Base-by-base conservation (phyloP, 192 early-diverging fungal genomes). In the Funneliformis geosporum region DNA sequence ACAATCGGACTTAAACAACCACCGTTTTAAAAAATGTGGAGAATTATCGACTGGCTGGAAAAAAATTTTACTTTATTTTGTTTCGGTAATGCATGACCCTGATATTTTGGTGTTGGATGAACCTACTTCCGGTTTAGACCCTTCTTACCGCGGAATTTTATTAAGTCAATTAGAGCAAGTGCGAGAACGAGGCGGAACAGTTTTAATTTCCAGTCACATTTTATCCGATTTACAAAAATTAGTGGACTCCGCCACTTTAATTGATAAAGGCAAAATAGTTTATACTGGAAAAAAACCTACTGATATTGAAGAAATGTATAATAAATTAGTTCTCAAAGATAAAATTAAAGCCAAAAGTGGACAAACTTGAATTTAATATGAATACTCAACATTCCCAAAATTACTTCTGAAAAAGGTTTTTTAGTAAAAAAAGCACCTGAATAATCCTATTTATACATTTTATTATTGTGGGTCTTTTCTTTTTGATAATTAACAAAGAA, bases 151-250 rank as follows among this genome's bases (percentile, higher is more conserved):
- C 2, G 70, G 70, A 3, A 72, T 72, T 72, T 72, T 72, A 72
- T 21, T 72, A 44, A 72, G 21, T 4, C 70, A 72, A 72, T 72
- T 72, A 44, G 70, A 72, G 25, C 42, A 47, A 50, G 70, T 72
- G 14, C 70, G 70, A 4, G 5, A 72, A 18, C 70, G 70, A 44
- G 70, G 70, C 6, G 70, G 70, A 4, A 72, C 70, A 8, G 70
- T 72, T 2, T 44, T 72, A 72, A 72, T 72, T 72, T 72, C 70
- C 70, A 72, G 70, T 27, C 70, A 72, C 44, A 72, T 72, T 72
- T 72, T 72, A 72, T 72, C 70, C 5, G 70, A 72, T 72, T 72
- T 72, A 47, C 70, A 72, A 72, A 72, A 72, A 47, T 72, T 72
- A 72, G 70, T 72, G 39, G 70, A 72, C 21, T 2, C 42, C 16